Evolutionary conservation across 345 rosid genomes (phyloP).

Genomic region (Linum trigynum): DNA sequence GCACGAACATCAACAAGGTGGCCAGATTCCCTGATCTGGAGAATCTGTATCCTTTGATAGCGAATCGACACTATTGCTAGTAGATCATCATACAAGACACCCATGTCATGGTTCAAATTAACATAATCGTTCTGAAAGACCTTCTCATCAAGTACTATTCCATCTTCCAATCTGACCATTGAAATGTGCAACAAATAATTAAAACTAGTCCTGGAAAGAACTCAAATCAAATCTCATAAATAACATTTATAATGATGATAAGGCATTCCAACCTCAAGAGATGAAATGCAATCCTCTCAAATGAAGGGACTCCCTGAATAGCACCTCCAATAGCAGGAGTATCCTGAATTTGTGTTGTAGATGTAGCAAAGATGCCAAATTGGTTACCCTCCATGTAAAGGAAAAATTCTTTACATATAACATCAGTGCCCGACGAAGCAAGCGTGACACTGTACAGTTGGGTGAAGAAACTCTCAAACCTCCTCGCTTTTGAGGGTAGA

Average conservation of each 20-base stretch:
- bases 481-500: constrained; percentile 56
- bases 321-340: constrained; percentile 58
- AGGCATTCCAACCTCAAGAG: constrained; percentile 45
- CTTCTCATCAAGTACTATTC: constrained; percentile 69
- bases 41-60: constrained; percentile 75
- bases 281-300: constrained; percentile 75
- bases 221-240: background rate
- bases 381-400: constrained; percentile 54
- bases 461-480: constrained; percentile 82
- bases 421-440: constrained; percentile 62
- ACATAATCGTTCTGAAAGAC: constrained; percentile 76
- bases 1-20: constrained; percentile 79
- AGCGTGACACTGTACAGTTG: constrained; percentile 61
- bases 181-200: constrained; percentile 11
- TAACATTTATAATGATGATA: background rate
- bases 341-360: constrained; percentile 78
- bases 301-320: constrained; percentile 69
- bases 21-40: constrained; percentile 89
- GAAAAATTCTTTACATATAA: constrained; percentile 85
- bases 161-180: constrained; percentile 67
- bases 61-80: constrained; percentile 79
- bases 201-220: background rate
- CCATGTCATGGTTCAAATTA: constrained; percentile 63
- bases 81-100: constrained; percentile 85
- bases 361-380: constrained; percentile 85